phyloP scores from a whole-genome alignment of 2,329 filamentous ascomycete genomes.

The Penicillium griseofulvum region DNA sequence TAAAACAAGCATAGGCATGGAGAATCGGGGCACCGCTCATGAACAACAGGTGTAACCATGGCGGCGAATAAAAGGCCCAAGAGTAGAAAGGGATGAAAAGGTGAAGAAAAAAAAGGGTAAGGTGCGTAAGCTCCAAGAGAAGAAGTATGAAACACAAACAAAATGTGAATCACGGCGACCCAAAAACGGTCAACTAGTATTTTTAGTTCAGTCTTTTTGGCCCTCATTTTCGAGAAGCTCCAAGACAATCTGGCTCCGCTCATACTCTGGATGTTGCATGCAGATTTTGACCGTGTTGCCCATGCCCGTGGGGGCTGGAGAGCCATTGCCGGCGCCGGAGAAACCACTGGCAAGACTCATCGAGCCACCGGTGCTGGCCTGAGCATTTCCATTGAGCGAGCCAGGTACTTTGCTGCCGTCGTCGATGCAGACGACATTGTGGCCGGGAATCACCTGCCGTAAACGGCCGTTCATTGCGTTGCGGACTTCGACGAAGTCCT shows the following conservation, averaged over 20 bases:
- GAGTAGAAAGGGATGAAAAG: not conserved
- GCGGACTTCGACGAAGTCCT: constrained; percentile 93
- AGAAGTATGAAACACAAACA: not conserved
- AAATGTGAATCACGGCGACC: not conserved
- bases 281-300: constrained; percentile 84
- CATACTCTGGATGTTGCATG: constrained; percentile 88
- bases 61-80: not conserved
- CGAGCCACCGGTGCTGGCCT: constrained; percentile 33
- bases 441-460: constrained; percentile 88
- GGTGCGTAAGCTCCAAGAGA: not conserved
- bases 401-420: constrained; percentile 57
- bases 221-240: constrained; percentile 92
- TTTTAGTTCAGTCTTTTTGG: constrained; percentile 53
- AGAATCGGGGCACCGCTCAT: not conserved
- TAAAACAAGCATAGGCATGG: constrained; percentile 8
- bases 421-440: constrained; percentile 86
- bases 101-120: not conserved
- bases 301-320: constrained; percentile 43
- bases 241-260: constrained; percentile 81
- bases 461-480: constrained; percentile 94
- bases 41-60: not conserved
- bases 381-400: constrained; percentile 35
- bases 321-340: constrained; percentile 40
- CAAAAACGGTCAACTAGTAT: not conserved
- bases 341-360: constrained; percentile 28